Percentiles rank a stretch among this genome's conserved stretches.
phyloP scores from a whole-genome alignment of 2,329 filamentous ascomycete genomes.

The Trichothecium roseum region DNA sequence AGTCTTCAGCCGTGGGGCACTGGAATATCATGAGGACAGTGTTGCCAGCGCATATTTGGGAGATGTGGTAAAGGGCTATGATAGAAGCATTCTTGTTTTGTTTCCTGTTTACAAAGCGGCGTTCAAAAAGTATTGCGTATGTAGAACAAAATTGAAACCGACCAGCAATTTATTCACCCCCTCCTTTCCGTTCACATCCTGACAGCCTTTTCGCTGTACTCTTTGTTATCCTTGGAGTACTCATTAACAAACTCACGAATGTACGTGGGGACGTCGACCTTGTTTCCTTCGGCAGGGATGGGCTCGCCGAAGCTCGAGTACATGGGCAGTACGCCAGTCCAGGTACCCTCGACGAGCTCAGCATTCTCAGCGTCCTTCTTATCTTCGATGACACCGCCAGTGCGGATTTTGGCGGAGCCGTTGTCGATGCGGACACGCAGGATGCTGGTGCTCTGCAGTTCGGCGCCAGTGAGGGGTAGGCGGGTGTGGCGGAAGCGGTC shows the following conservation, averaged over 20 bases:
- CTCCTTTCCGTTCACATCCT: conserved; percentile 11
- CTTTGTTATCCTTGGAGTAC: conserved; percentile 23
- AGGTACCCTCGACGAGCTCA: conserved; percentile 29
- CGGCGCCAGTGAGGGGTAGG: conserved; percentile 58
- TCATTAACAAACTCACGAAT: conserved; percentile 33
- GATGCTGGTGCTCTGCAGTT: conserved; percentile 67
- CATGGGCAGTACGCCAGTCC: conserved; percentile 52
- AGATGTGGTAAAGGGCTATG: conserved; percentile 57
- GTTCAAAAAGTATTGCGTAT: not conserved
- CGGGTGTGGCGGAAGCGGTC: conserved; percentile 60
- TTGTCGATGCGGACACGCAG: conserved; percentile 57
- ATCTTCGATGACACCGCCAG: conserved; percentile 51
- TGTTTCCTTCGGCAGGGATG: conserved; percentile 48
- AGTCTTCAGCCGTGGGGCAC: conserved; percentile 68
- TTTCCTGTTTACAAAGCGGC: conserved; percentile 1
- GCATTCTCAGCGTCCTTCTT: conserved; percentile 34
- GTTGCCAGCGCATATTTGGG: conserved; percentile 70
- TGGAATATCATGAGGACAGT: conserved; percentile 89
- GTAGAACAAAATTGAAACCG: not conserved
- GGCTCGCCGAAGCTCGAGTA: conserved; percentile 55
- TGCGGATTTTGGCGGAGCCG: conserved; percentile 66
- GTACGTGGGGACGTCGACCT: conserved; percentile 51
- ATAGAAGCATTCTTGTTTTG: not conserved
- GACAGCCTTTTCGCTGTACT: conserved; percentile 14
- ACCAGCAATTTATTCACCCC: conserved; percentile 1